These are phyloP conservation scores for Pseudozyma sp. DNA, from an alignment of 1,284 basidiomycete species.

Conservation along the genomic window DNA sequence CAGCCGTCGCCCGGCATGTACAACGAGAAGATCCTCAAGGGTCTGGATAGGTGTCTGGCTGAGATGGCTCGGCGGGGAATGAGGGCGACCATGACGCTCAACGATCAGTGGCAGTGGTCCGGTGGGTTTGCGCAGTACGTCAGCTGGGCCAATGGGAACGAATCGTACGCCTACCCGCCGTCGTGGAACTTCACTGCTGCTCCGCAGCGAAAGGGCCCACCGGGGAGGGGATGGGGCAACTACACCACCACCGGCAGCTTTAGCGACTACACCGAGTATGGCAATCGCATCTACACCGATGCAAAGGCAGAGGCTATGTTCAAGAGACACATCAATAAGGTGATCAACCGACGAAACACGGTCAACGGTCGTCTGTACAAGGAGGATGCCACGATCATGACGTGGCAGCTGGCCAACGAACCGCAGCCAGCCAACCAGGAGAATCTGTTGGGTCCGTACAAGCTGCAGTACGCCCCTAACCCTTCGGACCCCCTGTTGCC, in stretches of 20 bases:
- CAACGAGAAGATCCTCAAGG: conserved; percentile 49
- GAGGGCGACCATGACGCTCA: conserved; percentile 50
- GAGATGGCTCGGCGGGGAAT: conserved; percentile 51
- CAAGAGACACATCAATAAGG: conserved; percentile 34
- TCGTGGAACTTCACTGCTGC: conserved; percentile 38
- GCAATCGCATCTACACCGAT: conserved; percentile 48
- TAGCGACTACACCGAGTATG: conserved; percentile 27
- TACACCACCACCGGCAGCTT: conserved; percentile 42
- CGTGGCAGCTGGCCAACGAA: conserved; percentile 58
- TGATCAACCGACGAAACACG: conserved; percentile 50
- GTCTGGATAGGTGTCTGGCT: conserved; percentile 48
- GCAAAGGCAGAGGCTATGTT: conserved; percentile 20
- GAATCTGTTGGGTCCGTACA: conserved; percentile 6
- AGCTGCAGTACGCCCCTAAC: conserved; percentile 21
- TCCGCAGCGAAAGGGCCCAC: conserved; percentile 33
- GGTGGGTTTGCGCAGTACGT: conserved; percentile 43
- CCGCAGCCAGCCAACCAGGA: conserved; percentile 31
- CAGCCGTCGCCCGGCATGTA: conserved; percentile 24
- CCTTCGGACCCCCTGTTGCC: conserved; percentile 19
- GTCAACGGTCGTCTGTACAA: conserved; percentile 52
- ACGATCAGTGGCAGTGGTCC: conserved; percentile 44
- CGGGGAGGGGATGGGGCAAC: conserved; percentile 46
- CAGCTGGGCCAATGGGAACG: conserved; percentile 44
- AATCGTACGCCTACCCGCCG: conserved; percentile 49
- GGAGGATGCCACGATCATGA: conserved; percentile 57